Base-by-base conservation (phyloP, 2,329 filamentous ascomycete species). In the Pseudogymnoascus sp. region DNA sequence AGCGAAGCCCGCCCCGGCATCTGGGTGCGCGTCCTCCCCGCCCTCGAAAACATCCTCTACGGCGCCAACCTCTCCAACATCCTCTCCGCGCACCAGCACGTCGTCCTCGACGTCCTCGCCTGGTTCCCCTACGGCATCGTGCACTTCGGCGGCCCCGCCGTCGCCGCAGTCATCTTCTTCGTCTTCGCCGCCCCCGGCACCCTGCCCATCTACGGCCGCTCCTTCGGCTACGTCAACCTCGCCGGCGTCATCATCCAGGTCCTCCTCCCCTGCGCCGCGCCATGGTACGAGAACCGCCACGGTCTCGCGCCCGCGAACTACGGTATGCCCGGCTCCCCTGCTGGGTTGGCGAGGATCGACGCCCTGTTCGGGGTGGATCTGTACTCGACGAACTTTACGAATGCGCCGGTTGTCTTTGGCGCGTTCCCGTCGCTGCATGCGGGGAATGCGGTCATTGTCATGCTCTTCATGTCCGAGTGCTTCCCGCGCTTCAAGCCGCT, bases 21-120 rank as follows among this genome's bases (percentile, higher is more conserved):
- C 71, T 96, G 92, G 90, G 93, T 97, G 68, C 91, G 93, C 72
- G 91, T 97, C 29, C 83, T 97, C 37, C 93, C 93, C 4, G 91
- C 93, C 17, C 84, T 97, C 67, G 93, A 97, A 78, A 97, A 97
- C 76, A 95, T 97, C 66, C 83, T 97, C 35, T 97, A 97, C 74
- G 93, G 93, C 70, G 92, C 93, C 67, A 97, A 97, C 77, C 82
- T 97, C 64, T 96, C 91, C 78, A 97, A 96, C 76, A 96, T 97
- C 71, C 84, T 97, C 62, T 96, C 93, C 13, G 91, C 91, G 53
- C 91, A 96, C 78, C 90, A 93, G 71, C 88, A 90, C 75, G 84
- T 89, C 6, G 80, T 91, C 59, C 85, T 97, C 63, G 93, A 97
- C 73, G 80, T 97, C 63, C 79, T 97, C 63, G 93, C 93, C 15